These are phyloP conservation scores for Xylaria telfairii DNA, from an alignment of 495 filamentous ascomycete species.

Conservation along the genomic window DNA sequence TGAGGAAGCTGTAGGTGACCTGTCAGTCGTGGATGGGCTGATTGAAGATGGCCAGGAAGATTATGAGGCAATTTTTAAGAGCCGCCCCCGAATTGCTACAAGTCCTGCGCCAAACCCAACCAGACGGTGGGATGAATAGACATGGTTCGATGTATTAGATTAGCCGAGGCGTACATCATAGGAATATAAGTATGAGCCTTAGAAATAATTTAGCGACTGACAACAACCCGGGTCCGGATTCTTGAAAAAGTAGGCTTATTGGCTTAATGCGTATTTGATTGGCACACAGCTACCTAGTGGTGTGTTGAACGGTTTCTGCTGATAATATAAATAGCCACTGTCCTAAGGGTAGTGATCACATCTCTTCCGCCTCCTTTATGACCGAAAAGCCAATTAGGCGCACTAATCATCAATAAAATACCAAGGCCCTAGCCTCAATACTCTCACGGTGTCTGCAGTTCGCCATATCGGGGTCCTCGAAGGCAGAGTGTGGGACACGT, in stretches of 20 bases:
- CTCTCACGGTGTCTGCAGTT: constrained; percentile 70
- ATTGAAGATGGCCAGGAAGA: constrained; percentile 62
- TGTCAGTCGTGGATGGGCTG: constrained; percentile 39
- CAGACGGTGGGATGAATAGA: neutral
- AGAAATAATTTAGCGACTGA: neutral
- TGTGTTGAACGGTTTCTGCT: neutral
- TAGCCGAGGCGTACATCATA: neutral
- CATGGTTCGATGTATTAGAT: neutral
- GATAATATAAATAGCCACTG: neutral
- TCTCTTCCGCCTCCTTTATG: neutral
- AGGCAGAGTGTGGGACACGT: constrained; percentile 67
- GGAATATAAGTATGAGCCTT: neutral
- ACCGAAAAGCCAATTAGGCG: neutral
- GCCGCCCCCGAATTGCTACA: constrained; percentile 75
- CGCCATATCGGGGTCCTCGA: constrained; percentile 58
- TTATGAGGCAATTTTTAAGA: constrained; percentile 86
- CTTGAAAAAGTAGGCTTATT: neutral
- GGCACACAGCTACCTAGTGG: neutral
- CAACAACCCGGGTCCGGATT: neutral
- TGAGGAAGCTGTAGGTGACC: constrained; percentile 41
- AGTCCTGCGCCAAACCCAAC: constrained; percentile 72
- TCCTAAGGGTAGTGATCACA: neutral
- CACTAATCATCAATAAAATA: constrained; percentile 49
- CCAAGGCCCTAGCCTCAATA: constrained; percentile 66
- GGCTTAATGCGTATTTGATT: neutral